Percentiles rank a stretch among this genome's conserved stretches.
Evolutionary conservation across 257 asterid genomes (phyloP).

Genomic region (Parsonsia alboflavescens): DNA sequence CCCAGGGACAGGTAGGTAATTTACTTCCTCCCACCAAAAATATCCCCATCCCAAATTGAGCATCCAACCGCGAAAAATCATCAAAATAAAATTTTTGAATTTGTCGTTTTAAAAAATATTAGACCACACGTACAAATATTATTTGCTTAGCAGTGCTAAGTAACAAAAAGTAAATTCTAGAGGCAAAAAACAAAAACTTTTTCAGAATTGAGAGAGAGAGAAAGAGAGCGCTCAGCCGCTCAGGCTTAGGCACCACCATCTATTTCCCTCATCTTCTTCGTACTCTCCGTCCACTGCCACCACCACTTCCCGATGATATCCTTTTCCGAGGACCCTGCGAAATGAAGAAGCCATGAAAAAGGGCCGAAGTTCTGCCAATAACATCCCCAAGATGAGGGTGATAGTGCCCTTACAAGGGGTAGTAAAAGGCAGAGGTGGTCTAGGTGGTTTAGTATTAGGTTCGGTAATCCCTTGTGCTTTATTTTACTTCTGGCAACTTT

Average conservation of each 20-base stretch:
- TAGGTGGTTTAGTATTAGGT: conserved; percentile 56
- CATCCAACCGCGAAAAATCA: conserved; percentile 18
- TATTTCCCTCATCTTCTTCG: conserved; percentile 23
- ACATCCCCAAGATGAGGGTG: conserved; percentile 49
- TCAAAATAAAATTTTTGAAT: not conserved
- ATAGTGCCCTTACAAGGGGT: conserved; percentile 71
- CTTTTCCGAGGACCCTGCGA: conserved; percentile 7
- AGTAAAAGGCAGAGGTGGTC: conserved; percentile 69
- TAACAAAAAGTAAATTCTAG: conserved; percentile 9
- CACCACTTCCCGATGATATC: not conserved
- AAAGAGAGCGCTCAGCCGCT: not conserved
- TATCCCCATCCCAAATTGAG: not conserved
- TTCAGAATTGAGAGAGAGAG: not conserved
- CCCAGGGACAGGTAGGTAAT: conserved; percentile 4
- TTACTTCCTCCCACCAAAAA: not conserved
- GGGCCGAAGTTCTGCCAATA: conserved; percentile 11
- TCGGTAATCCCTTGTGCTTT: conserved; percentile 67
- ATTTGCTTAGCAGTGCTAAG: not conserved
- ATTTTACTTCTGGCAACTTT: conserved; percentile 60
- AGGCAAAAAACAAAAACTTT: conserved; percentile 4
- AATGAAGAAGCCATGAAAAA: conserved; percentile 40
- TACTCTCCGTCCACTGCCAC: conserved; percentile 20
- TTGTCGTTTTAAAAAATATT: not conserved
- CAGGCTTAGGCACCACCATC: conserved; percentile 21
- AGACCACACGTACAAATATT: not conserved